Evolutionary conservation across 2,329 filamentous ascomycete species (phyloP).

Genomic region (Penicillium nordicum): DNA sequence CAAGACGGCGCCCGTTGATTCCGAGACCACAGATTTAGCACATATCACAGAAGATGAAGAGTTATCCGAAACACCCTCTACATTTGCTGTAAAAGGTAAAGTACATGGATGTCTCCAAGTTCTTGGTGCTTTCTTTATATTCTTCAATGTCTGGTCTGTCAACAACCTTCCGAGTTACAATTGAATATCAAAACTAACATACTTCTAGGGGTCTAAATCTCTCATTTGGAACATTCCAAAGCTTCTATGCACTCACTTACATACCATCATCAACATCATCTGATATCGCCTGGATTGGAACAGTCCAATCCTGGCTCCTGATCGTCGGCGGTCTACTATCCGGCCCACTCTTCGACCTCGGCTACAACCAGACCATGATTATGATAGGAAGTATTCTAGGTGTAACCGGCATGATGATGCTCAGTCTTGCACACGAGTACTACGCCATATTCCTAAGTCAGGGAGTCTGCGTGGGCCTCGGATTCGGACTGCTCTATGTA

Average conservation of each 20-base stretch:
- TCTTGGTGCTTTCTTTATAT: constrained; percentile 31
- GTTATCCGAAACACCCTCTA: not conserved
- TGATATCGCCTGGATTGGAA: constrained; percentile 44
- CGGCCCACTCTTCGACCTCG: constrained; percentile 42
- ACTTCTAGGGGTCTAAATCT: constrained; percentile 11
- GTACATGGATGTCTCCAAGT: constrained; percentile 15
- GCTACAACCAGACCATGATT: constrained; percentile 37
- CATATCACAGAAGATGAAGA: not conserved
- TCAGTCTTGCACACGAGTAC: constrained; percentile 34
- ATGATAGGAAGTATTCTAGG: constrained; percentile 33
- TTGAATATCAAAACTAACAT: not conserved
- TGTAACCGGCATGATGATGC: constrained; percentile 42
- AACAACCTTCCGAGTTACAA: not conserved
- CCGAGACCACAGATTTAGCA: constrained; percentile 1
- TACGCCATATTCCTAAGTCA: constrained; percentile 39
- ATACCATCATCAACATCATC: constrained; percentile 28
- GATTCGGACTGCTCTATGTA: constrained; percentile 41
- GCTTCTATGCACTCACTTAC: constrained; percentile 35
- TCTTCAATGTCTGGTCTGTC: constrained; percentile 20
- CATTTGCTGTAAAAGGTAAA: not conserved
- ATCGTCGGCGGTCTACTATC: constrained; percentile 42
- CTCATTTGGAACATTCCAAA: constrained; percentile 47
- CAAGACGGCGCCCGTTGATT: not conserved
- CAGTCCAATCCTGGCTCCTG: constrained; percentile 40
- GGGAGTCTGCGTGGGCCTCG: constrained; percentile 47